Evolutionary conservation across 208 protist species (phyloP), one percentile per base, ranked within the genome.

Genomic region (Baffinella frigidus): DNA sequence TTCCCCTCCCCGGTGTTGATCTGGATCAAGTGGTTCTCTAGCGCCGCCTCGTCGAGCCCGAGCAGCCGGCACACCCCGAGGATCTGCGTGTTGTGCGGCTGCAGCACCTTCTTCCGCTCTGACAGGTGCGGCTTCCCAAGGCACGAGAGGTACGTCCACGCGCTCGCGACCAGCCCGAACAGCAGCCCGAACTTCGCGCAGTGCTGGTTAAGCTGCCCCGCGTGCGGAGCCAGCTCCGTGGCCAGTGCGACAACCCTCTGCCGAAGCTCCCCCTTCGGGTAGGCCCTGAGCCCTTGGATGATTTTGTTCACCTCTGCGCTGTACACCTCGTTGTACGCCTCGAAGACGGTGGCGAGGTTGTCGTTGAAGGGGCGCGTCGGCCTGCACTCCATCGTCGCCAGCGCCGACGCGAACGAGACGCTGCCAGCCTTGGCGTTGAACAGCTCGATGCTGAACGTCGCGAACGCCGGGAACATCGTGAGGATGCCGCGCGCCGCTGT

Each of bases 31-130:
- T 90, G 83, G 45, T 90, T 90, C 36, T 3, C 20, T 0, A 90
- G 33, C n/a, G 36, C 27, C 51, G 33, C 50, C 36, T 44, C 33
- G 72, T 90, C 83, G 2, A 90, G 41, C 11, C 51, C 83, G 51
- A 90, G 45, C 51, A 90, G 83, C 11, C 83, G 83, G 30, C 67
- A n/a, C 51, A 90, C 72, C 35, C 83, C 45, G 44, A 73, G n/a
- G 61, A 90, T 72, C 50, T 90, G 83, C 38, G 61, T 90, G 56
- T 24, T 90, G 83, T 87, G 77, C 77, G 77, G 77, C 77, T 87
- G 77, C 43, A 27, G 5, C 43, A 87, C 77, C 33, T 61, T 71
- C 2, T 20, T 11, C 77, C 61, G 45, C 36, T 87, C 77, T 27
- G 35, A 14, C 0, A 30, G 39, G 10, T 10, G 24, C 14, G 17